Percentiles rank a stretch among this genome's conserved stretches.
phyloP scores from a whole-genome alignment of 2,329 filamentous ascomycete species.

The Aspergillus nomiae region DNA sequence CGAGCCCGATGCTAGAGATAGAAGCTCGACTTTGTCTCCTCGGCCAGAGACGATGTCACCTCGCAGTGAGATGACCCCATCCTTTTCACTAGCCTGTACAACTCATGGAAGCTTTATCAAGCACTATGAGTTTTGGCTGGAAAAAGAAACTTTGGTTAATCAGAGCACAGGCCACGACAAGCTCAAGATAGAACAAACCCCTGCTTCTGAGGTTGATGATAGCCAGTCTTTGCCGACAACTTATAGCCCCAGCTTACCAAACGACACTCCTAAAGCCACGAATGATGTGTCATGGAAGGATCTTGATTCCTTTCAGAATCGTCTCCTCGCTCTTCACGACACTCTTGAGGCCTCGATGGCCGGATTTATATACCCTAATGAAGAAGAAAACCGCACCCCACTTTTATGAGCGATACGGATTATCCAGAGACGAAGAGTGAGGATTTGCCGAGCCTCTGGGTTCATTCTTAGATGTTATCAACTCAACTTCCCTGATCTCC shows the following conservation, averaged over 20 bases:
- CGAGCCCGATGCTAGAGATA: conserved; percentile 30
- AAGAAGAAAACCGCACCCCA: conserved; percentile 14
- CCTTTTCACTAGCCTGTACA: background rate
- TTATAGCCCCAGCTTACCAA: conserved; percentile 15
- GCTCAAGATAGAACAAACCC: conserved; percentile 22
- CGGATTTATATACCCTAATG: conserved; percentile 15
- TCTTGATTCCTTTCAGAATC: conserved; percentile 21
- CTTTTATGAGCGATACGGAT: background rate
- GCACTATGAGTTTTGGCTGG: background rate
- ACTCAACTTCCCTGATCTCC: background rate
- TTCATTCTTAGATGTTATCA: background rate
- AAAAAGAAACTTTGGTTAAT: conserved; percentile 10
- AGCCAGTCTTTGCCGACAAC: conserved; percentile 22
- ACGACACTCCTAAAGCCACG: conserved; percentile 16
- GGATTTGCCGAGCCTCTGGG: background rate
- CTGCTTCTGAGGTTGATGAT: conserved; percentile 31
- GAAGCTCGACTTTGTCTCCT: conserved; percentile 30
- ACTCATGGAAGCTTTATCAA: background rate
- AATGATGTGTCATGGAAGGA: conserved; percentile 16
- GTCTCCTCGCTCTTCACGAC: conserved; percentile 19
- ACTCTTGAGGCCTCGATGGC: conserved; percentile 21
- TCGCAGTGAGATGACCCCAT: conserved; percentile 23
- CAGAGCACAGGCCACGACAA: background rate
- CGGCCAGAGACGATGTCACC: conserved; percentile 30
- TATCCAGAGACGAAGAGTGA: background rate